A percentile compares a stretch with the other conserved stretches of the same genome.
phyloP scores from a whole-genome alignment of 768 basidiomycete species.

The Naematelia encephala region DNA sequence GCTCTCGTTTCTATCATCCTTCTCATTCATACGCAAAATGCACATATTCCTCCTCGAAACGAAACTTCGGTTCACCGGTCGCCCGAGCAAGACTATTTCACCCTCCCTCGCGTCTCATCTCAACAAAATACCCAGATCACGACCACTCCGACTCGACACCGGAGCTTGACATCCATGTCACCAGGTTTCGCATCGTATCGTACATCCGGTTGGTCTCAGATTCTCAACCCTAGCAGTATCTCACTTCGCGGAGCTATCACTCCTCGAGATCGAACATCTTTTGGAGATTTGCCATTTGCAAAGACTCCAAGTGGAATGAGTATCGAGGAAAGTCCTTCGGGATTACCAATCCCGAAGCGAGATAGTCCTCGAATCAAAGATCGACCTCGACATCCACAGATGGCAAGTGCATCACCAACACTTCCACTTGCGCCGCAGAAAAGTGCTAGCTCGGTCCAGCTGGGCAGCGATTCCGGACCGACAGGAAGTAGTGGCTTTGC shows the following conservation, averaged over 20 bases:
- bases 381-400: not conserved
- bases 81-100: constrained; percentile 42
- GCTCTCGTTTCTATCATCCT: constrained; percentile 34
- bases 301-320: constrained; percentile 10
- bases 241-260: constrained; percentile 14
- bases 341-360: not conserved
- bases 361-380: not conserved
- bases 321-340: constrained; percentile 2
- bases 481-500: not conserved
- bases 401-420: not conserved
- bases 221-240: constrained; percentile 23
- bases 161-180: not conserved
- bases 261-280: constrained; percentile 9
- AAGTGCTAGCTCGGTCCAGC: not conserved
- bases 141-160: constrained; percentile 14
- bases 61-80: constrained; percentile 13
- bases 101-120: constrained; percentile 25
- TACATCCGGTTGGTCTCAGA: constrained; percentile 39
- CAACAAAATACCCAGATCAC: constrained; percentile 5
- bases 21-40: constrained; percentile 15
- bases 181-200: constrained; percentile 1
- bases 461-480: not conserved
- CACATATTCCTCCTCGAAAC: constrained; percentile 16
- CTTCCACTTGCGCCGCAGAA: not conserved
- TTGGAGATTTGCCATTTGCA: not conserved